Conservation (phyloP, 2,329 filamentous ascomycete species). For the Stemphylium beticola region DNA sequence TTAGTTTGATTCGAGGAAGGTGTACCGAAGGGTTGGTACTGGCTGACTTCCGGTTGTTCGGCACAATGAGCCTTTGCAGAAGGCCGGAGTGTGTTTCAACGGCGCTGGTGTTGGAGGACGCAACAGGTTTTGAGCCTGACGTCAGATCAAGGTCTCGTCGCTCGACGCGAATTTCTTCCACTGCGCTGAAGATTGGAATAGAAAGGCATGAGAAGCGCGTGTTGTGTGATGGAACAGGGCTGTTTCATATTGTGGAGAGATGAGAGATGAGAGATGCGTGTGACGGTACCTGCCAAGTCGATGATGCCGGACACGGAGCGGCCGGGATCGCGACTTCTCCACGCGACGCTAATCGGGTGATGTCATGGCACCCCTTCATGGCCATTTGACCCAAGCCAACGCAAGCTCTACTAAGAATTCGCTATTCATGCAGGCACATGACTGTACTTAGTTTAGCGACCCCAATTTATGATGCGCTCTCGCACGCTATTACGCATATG, state of each 20-base stretch:
- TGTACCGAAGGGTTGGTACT: constrained; percentile 2
- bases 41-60: constrained; percentile 6
- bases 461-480: constrained; percentile 22
- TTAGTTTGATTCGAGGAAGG: not conserved
- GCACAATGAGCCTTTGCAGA: constrained; percentile 2
- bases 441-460: constrained; percentile 10
- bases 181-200: no score
- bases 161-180: no score
- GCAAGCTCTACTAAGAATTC: constrained; percentile 19
- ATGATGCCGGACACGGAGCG: constrained; percentile 3
- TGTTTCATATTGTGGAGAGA: not conserved
- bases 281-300: constrained; percentile 23
- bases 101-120: constrained; percentile 4
- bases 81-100: constrained; percentile 5
- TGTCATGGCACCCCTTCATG: constrained; percentile 14
- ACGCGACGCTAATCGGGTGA: constrained; percentile 16
- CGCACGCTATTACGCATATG: constrained; percentile 7
- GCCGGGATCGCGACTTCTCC: constrained; percentile 2
- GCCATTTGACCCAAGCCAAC: constrained; percentile 2
- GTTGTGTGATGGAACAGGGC: not conserved
- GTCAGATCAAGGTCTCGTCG: constrained; percentile 2
- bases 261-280: not conserved
- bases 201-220: no score
- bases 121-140: constrained; percentile 8
- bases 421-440: constrained; percentile 14